A percentile compares a stretch with the other conserved stretches of the same genome.
phyloP scores from a whole-genome alignment of 371 early-diverging fungal genomes.

The Mucor piriformis region DNA sequence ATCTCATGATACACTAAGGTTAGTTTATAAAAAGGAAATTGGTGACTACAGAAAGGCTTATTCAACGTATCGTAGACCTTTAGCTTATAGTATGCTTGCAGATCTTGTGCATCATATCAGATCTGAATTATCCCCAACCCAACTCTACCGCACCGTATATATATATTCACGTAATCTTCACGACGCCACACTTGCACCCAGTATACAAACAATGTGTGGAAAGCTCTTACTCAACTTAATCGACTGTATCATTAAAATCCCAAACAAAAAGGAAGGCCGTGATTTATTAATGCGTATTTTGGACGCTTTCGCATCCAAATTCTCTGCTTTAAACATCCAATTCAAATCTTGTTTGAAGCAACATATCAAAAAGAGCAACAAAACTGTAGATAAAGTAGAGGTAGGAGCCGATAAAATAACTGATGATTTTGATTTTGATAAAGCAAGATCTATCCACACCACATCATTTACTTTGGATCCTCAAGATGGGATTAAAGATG shows the following conservation, averaged over 20 bases:
- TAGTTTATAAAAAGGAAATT: slow-evolving; percentile 2
- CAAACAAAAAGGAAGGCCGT: slow-evolving; percentile 67
- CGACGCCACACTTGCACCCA: slow-evolving; percentile 85
- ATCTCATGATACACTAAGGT: slow-evolving; percentile 86
- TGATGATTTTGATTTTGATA: slow-evolving; percentile 72
- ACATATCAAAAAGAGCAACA: slow-evolving; percentile 41
- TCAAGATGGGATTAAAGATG: slow-evolving; percentile 77
- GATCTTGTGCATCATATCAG: slow-evolving; percentile 96
- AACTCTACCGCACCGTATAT: slow-evolving; percentile 81
- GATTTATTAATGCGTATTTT: slow-evolving; percentile 83
- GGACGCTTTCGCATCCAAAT: slow-evolving; percentile 80
- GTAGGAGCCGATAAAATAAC: slow-evolving; percentile 63
- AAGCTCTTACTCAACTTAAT: slow-evolving; percentile 89
- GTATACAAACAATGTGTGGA: slow-evolving; percentile 95
- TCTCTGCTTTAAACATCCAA: slow-evolving; percentile 71
- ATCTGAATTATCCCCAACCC: slow-evolving; percentile 75
- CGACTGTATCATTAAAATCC: slow-evolving; percentile 81
- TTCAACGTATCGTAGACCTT: slow-evolving; percentile 57
- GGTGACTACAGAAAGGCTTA: not conserved
- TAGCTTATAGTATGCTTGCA: slow-evolving; percentile 93
- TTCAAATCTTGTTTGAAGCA: slow-evolving; percentile 60
- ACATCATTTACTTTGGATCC: slow-evolving; percentile 62
- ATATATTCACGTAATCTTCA: slow-evolving; percentile 91
- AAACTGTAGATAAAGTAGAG: slow-evolving; percentile 36
- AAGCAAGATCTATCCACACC: slow-evolving; percentile 78